Conservation (phyloP, 2,329 filamentous ascomycete genomes). For the Xylariales sp. region DNA sequence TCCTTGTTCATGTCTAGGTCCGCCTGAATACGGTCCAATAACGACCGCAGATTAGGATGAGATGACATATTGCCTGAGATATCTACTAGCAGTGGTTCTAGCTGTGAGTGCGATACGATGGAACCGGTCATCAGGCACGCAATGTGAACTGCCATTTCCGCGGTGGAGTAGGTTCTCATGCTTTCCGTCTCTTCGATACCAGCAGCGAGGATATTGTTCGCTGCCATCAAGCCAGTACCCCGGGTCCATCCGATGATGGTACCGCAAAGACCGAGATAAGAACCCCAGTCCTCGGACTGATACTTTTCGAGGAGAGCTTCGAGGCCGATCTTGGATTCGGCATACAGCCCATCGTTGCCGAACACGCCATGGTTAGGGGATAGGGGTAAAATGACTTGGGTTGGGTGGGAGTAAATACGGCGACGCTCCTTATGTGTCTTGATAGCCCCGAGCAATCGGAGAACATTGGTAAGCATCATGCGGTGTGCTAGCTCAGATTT, state of each 20-base stretch:
- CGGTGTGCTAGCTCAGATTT: constrained; percentile 33
- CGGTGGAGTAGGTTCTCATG: constrained; percentile 33
- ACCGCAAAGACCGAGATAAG: constrained; percentile 34
- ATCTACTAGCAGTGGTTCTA: constrained; percentile 32
- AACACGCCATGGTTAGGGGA: constrained; percentile 40
- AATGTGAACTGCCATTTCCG: constrained; percentile 38
- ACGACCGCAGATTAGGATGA: constrained; percentile 22
- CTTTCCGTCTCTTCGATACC: constrained; percentile 29
- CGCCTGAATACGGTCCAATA: constrained; percentile 16
- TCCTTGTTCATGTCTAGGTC: constrained; percentile 16
- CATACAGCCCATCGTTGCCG: constrained; percentile 38
- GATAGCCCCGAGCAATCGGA: constrained; percentile 33
- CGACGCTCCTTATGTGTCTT: constrained; percentile 25
- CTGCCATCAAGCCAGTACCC: constrained; percentile 37
- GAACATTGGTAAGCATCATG: constrained; percentile 33
- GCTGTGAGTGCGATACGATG: constrained; percentile 26
- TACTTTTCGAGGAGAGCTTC: constrained; percentile 29
- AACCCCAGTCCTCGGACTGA: constrained; percentile 31
- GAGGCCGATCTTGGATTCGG: constrained; percentile 38
- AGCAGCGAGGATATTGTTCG: constrained; percentile 34
- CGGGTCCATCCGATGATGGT: constrained; percentile 41
- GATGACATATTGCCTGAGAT: constrained; percentile 32
- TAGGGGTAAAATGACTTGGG: constrained; percentile 35
- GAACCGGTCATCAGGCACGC: constrained; percentile 26
- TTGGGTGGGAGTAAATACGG: constrained; percentile 26